Evolutionary conservation across 352 stramenopile species (phyloP), one percentile per base, ranked within the genome.

Genomic region (Phytophthora sansomeana): DNA sequence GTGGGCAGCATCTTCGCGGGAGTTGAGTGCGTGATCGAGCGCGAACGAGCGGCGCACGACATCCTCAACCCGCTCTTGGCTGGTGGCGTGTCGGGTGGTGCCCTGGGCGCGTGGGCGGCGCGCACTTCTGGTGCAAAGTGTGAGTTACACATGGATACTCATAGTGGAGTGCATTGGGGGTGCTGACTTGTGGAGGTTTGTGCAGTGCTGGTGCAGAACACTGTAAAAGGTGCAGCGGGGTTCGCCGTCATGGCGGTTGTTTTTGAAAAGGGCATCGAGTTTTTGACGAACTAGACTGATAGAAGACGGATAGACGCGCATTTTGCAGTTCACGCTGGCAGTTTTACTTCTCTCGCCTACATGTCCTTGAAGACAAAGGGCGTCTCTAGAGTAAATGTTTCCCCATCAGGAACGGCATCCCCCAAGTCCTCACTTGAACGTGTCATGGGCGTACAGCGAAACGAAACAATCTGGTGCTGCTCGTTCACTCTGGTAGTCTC

Each of bases 201-300:
- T 69, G 38, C 56, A 94, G 87, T 91, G 62, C 46, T 93, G 43
- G 53, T 83, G 46, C 75, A 74, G 58, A 89, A 95, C 59, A 92
- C 84, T 29, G 74, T 52, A 38, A 96, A 96, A 58, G 85, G 89
- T 13, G 87, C 85, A 2, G 83, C 81, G 7, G 83, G 85, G 35
- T 96, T 96, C 58, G 85, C 87, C 4, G 79, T 78, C 48, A 93
- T 96, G 81, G 87, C 85, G 28, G 87, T 94, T 19, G 83, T 94
- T 24, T 94, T 96, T 72, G 89, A 96, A 54, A 95, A 92, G 62
- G 82, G 75, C 29, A 85, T 92, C 29, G 86, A 95, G 66, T 67
- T 85, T 52, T 72, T 93, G 10, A 81, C 69, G 4, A 69, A 64
- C 33, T 74, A 63, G 68, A 71, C 46, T 61, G 28, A 36, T 56